Percentiles rank a stretch among this genome's conserved stretches.
phyloP scores from a whole-genome alignment of 768 basidiomycete genomes.

The Plicaturopsis crispa region DNA sequence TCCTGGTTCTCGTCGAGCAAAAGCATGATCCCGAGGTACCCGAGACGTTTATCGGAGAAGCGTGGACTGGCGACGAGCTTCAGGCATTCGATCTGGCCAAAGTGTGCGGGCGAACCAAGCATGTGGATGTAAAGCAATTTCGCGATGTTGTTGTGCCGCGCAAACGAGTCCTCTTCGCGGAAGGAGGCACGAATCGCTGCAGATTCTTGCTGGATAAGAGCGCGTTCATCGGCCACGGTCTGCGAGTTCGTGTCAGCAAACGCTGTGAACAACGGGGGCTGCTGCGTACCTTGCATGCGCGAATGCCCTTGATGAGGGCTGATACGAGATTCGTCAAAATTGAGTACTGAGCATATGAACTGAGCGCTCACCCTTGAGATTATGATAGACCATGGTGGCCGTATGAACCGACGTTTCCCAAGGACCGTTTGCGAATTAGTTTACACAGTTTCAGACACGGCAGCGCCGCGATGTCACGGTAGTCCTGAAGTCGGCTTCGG shows the following conservation, averaged over 20 bases:
- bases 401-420: too few relatives aligned
- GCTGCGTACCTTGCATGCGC: constrained; percentile 81
- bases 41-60: constrained; percentile 93
- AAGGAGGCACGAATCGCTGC: constrained; percentile 96
- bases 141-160: constrained; percentile 95
- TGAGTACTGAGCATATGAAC: not conserved
- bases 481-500: too few relatives aligned
- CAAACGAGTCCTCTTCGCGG: constrained; percentile 92
- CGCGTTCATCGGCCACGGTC: constrained; percentile 98
- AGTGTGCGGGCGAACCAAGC: constrained; percentile 97
- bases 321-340: constrained; percentile 19
- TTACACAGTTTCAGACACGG: too few relatives aligned
- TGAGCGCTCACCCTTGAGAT: constrained; percentile 64
- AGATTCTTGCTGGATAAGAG: constrained; percentile 94
- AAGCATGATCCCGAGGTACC: constrained; percentile 97
- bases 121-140: constrained; percentile 98
- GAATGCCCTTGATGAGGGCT: constrained; percentile 98
- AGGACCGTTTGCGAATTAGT: too few relatives aligned
- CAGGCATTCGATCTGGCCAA: constrained; percentile 96
- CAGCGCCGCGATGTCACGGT: too few relatives aligned
- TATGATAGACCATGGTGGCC: constrained; percentile 65
- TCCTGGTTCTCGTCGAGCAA: constrained; percentile 97
- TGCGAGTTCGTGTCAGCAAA: constrained; percentile 25
- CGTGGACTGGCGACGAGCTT: constrained; percentile 92
- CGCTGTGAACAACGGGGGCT: constrained; percentile 12